Evolutionary conservation across 371 early-diverging fungal species (phyloP), one percentile per base, ranked within the genome.

Genomic region (Chytridiales sp.): DNA sequence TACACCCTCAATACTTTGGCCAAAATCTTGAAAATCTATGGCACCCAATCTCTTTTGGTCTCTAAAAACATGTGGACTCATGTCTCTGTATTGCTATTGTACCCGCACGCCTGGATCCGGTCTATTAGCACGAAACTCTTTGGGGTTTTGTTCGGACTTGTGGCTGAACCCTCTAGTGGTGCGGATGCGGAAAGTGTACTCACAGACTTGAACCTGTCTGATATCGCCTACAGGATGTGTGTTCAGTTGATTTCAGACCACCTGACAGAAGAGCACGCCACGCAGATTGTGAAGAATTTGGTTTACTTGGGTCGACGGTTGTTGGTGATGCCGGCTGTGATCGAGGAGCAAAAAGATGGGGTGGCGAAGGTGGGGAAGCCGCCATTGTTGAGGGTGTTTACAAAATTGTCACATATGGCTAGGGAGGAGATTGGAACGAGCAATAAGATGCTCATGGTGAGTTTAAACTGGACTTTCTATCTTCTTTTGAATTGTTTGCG

Each of bases 41-140:
- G 41, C 17, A n/a, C 39, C 55, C 13, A 30, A 21, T 24, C 22
- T 22, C 0, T 13, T 46, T 22, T n/a, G n/a, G 29, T 27, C 43
- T 21, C 21, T 26, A 21, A n/a, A n/a, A n/a, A n/a, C n/a, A 9
- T 36, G 17, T 73, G 73, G 73, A 11, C 26, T 11, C 19, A 36
- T 21, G 31, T 66, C 3, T 75, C 3, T 13, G 27, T n/a, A 0
- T 41, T 69, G n/a, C 44, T 73, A 17, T 32, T 64, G 27, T 59
- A 93, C 64, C 96, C 95, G 9, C 96, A 96, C 54, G 69, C 85
- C 4, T 97, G 95, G 96, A 80, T 94, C 34, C 87, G 94, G 15
- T 65, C 85, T 13, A 75, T 89, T 15, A 65, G 87, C 2, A 77
- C 85, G 5, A 77, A 90, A 48, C 68, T 94, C 5, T 76, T 91